Evolutionary conservation across 768 basidiomycete species (phyloP).

Genomic region (Tephrocybe sp.): DNA sequence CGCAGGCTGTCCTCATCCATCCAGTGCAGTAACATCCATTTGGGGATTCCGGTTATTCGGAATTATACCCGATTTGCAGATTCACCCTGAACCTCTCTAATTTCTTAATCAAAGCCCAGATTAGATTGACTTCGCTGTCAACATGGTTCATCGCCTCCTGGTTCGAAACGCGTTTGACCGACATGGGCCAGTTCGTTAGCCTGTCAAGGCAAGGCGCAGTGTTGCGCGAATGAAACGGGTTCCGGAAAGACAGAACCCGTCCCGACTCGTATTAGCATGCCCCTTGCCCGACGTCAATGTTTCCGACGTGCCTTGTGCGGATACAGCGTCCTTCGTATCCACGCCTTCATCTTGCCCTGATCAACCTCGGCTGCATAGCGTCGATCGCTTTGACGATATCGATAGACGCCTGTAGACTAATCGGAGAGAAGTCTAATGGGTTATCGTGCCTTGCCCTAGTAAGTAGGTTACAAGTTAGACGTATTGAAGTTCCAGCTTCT

Average conservation of each 20-base stretch:
- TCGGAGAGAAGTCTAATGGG: too few species aligned
- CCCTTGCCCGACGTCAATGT: conserved; percentile 3
- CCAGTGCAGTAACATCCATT: not conserved
- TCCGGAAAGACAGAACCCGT: conserved; percentile 5
- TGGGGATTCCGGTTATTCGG: not conserved
- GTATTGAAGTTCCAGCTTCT: too few species aligned
- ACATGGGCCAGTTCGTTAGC: not conserved
- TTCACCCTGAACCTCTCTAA: not conserved
- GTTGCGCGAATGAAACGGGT: conserved; percentile 2
- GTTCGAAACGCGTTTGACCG: conserved; percentile 8
- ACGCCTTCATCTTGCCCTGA: too few species aligned
- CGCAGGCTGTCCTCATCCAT: not conserved
- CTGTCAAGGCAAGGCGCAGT: not conserved
- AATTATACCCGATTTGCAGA: conserved; percentile 7
- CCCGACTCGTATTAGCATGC: not conserved
- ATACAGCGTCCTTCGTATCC: too few species aligned
- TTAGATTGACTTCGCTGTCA: conserved; percentile 14
- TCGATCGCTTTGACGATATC: too few species aligned
- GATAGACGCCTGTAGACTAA: too few species aligned
- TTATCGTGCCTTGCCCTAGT: too few species aligned
- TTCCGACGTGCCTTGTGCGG: not conserved
- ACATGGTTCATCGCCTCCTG: conserved; percentile 1
- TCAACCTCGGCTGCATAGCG: too few species aligned
- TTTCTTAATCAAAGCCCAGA: conserved; percentile 9
- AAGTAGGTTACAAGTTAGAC: too few species aligned